These are phyloP conservation scores for Ogataea naganishii DNA, from an alignment of 805 yeast genomes.

Conservation along the genomic window DNA sequence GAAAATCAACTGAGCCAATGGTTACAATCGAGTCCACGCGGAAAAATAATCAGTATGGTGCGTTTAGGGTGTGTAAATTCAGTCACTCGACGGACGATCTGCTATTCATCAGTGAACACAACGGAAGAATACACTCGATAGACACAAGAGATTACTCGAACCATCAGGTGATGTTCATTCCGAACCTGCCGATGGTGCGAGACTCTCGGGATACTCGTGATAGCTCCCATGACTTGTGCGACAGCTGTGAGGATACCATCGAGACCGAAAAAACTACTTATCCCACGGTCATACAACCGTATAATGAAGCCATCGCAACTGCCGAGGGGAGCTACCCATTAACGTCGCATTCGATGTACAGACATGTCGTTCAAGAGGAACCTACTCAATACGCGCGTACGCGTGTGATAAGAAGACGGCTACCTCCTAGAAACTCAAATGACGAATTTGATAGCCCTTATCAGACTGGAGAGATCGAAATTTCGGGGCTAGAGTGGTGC, in stretches of 20 bases:
- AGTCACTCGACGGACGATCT: constrained; percentile 66
- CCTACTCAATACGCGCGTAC: not conserved
- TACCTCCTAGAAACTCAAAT: constrained; percentile 1
- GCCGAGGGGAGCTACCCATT: constrained; percentile 1
- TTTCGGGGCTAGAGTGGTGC: constrained; percentile 56
- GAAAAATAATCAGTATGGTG: constrained; percentile 33
- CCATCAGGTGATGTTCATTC: constrained; percentile 70
- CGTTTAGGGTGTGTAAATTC: constrained; percentile 37
- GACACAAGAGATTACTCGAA: constrained; percentile 68
- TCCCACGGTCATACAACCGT: constrained; percentile 19
- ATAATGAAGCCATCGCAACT: constrained; percentile 18
- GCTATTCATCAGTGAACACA: constrained; percentile 72
- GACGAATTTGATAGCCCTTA: constrained; percentile 4
- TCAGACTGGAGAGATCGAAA: constrained; percentile 23
- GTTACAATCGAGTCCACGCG: constrained; percentile 54
- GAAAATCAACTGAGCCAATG: constrained; percentile 49
- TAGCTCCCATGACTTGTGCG: constrained; percentile 1
- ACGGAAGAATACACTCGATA: constrained; percentile 76
- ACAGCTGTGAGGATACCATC: not conserved
- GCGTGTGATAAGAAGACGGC: constrained; percentile 1
- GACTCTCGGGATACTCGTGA: not conserved
- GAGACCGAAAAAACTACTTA: not conserved
- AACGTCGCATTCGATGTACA: not conserved
- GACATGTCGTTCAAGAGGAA: not conserved
- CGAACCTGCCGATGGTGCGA: constrained; percentile 27